Evolutionary conservation across 257 asterid genomes (phyloP).

Genomic region (Solanum tacnaense): DNA sequence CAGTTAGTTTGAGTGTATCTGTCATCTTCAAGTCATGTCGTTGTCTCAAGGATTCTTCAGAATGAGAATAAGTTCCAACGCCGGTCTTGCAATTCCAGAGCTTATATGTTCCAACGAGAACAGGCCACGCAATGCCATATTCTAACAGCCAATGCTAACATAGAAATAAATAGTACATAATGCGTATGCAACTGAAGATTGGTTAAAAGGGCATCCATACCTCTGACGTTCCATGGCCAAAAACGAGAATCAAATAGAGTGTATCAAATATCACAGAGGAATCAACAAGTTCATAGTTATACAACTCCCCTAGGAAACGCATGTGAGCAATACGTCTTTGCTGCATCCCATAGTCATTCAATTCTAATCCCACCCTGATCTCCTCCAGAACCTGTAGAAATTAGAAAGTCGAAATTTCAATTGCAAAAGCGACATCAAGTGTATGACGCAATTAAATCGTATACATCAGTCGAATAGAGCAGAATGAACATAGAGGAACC

Average conservation of each 20-base stretch:
- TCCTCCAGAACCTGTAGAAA: constrained; percentile 80
- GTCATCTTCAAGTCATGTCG: neutral
- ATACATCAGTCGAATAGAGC: neutral
- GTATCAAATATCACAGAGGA: constrained; percentile 94
- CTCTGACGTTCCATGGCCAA: constrained; percentile 92
- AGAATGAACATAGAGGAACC: constrained; percentile 3
- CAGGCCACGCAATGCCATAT: neutral
- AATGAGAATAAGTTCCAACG: neutral
- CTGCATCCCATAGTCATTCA: constrained; percentile 92
- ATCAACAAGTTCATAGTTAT: constrained; percentile 93
- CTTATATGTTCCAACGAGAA: neutral
- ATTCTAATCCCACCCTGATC: constrained; percentile 78
- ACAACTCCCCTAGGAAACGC: constrained; percentile 95
- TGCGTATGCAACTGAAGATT: neutral
- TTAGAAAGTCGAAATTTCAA: neutral
- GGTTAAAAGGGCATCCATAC: constrained; percentile 26
- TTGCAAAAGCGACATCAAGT: neutral
- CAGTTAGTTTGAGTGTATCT: neutral
- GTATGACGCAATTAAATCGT: neutral
- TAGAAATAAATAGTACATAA: neutral
- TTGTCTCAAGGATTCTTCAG: neutral
- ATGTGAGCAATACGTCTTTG: constrained; percentile 81
- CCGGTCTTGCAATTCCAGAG: neutral
- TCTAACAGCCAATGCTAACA: neutral
- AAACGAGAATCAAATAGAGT: constrained; percentile 62